These are phyloP conservation scores for Spathaspora girioi DNA, from an alignment of 805 yeast genomes.

Conservation along the genomic window DNA sequence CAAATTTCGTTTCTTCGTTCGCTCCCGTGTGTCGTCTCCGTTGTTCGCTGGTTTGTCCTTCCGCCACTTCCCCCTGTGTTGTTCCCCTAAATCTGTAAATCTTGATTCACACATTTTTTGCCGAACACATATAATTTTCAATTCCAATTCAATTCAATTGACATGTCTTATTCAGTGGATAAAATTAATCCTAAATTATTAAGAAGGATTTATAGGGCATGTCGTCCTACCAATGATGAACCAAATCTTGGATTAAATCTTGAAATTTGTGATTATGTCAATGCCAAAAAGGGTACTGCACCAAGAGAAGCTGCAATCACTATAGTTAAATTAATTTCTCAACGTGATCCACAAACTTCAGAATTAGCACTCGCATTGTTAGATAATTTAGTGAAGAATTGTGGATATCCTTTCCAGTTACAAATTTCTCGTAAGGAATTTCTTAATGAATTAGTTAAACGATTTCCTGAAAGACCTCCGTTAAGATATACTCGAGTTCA, in stretches of 20 bases:
- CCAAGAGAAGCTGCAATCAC: constrained; percentile 92
- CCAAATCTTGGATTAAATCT: constrained; percentile 86
- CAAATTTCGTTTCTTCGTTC: too few species aligned
- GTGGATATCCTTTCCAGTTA: constrained; percentile 95
- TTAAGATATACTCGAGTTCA: constrained; percentile 79
- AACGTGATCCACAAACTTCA: constrained; percentile 78
- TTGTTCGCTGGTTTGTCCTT: neutral
- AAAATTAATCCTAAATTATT: constrained; percentile 45
- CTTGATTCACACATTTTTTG: neutral
- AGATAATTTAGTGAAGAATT: constrained; percentile 91
- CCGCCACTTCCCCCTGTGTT: neutral
- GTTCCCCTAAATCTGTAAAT: too few species aligned
- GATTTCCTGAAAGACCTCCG: constrained; percentile 95
- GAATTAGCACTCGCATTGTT: constrained; percentile 78
- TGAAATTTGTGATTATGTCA: constrained; percentile 90
- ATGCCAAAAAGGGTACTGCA: constrained; percentile 84
- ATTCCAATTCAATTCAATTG: neutral
- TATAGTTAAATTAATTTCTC: constrained; percentile 77
- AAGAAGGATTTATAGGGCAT: constrained; percentile 65
- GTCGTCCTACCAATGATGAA: constrained; percentile 75
- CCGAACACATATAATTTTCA: too few species aligned
- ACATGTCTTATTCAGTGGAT: constrained; percentile 33
- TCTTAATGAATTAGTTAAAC: constrained; percentile 84
- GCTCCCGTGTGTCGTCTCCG: neutral
- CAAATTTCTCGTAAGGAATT: constrained; percentile 95